phyloP scores from a whole-genome alignment of 1,284 basidiomycete genomes.

The Fomitopsis betulina region DNA sequence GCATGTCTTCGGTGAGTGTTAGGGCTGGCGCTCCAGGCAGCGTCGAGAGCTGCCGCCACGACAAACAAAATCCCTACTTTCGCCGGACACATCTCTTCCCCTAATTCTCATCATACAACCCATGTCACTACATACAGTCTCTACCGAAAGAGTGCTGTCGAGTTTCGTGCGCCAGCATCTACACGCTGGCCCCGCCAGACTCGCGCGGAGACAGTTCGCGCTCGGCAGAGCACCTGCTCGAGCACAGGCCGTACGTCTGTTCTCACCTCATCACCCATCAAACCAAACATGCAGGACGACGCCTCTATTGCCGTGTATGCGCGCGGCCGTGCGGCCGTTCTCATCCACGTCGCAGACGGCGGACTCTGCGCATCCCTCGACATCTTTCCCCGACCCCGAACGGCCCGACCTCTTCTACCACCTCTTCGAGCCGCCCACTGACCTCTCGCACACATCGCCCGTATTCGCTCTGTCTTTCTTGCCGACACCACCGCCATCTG shows the following conservation, averaged over 20 bases:
- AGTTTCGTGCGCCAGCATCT: not conserved
- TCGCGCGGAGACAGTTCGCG: not conserved
- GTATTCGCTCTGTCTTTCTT: slow-evolving; percentile 66
- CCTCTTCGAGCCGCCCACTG: slow-evolving; percentile 46
- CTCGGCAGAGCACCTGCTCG: not conserved
- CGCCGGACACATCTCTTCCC: not conserved
- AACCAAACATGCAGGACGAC: not conserved
- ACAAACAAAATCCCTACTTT: not conserved
- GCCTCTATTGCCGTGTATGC: not conserved
- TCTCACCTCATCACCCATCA: not conserved
- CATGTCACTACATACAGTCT: not conserved
- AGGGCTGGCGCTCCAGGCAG: not conserved
- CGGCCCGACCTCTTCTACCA: slow-evolving; percentile 69
- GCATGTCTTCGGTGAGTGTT: no score
- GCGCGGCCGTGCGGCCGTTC: not conserved
- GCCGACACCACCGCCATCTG: slow-evolving; percentile 33
- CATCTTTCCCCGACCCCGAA: slow-evolving; percentile 41
- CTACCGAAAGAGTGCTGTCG: not conserved
- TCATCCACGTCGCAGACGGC: not conserved
- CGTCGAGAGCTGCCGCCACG: not conserved
- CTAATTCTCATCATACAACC: not conserved
- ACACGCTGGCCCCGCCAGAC: not conserved
- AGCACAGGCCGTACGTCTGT: not conserved
- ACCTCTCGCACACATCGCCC: slow-evolving; percentile 38
- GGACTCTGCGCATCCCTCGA: not conserved